Percentiles rank a stretch among this genome's conserved stretches.
These are phyloP conservation scores for Sphagnum tenellum DNA, from an alignment of 225 moss, liverwort and hornwort species.

Conservation along the genomic window DNA sequence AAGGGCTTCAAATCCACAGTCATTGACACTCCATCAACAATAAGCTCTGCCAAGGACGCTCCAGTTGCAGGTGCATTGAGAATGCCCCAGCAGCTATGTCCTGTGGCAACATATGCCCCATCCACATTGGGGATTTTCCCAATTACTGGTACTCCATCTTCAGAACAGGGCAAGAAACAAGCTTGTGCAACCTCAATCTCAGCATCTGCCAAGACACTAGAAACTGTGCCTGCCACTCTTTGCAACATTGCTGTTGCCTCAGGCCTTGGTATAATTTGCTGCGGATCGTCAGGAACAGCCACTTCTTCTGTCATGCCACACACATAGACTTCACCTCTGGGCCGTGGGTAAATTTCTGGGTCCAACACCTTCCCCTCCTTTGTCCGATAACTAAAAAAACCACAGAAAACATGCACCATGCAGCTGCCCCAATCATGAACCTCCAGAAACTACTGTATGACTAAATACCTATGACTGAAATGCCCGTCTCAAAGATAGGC, in stretches of 20 bases:
- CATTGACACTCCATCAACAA: constrained; percentile 48
- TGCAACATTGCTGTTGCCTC: constrained; percentile 57
- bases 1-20: constrained; percentile 63
- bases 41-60: constrained; percentile 82
- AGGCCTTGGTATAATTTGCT: constrained; percentile 33
- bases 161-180: constrained; percentile 90
- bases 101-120: constrained; percentile 76
- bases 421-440: too few species aligned
- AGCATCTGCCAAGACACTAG: constrained; percentile 59
- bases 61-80: constrained; percentile 94
- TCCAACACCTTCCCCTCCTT: constrained; percentile 61
- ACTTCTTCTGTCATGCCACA: constrained; percentile 86
- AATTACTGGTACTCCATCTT: constrained; percentile 78
- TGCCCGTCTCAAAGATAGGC: too few species aligned
- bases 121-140: constrained; percentile 66
- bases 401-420: not conserved
- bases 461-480: too few species aligned
- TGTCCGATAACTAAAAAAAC: constrained; percentile 47
- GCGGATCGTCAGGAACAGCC: constrained; percentile 52
- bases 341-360: constrained; percentile 83
- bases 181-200: constrained; percentile 66
- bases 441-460: too few species aligned
- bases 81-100: constrained; percentile 97
- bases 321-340: constrained; percentile 82
- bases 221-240: constrained; percentile 75